A percentile compares a stretch with the other conserved stretches of the same genome.
phyloP scores from a whole-genome alignment of 768 basidiomycete genomes.

The Pulveroboletus ravenelii region DNA sequence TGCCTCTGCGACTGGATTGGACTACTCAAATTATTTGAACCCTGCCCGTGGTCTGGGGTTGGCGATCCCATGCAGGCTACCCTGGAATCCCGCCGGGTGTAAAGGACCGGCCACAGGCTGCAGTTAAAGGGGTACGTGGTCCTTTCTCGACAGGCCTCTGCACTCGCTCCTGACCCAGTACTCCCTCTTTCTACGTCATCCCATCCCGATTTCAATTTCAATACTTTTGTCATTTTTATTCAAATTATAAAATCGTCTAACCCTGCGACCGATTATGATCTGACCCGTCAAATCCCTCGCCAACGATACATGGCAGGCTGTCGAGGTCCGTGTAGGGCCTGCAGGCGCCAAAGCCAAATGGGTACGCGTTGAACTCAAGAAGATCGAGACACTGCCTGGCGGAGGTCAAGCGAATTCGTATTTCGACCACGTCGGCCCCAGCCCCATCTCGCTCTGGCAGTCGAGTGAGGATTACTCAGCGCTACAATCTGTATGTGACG shows the following conservation, averaged over 20 bases:
- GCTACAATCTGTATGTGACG: conserved; percentile 54
- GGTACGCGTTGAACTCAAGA: conserved; percentile 87
- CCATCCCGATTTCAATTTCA: conserved; percentile 2
- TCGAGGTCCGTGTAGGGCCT: conserved; percentile 75
- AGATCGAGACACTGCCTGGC: conserved; percentile 79
- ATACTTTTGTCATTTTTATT: not conserved
- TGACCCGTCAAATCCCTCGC: not conserved
- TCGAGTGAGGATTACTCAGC: conserved; percentile 69
- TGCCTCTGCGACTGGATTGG: not conserved
- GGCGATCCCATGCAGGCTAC: conserved; percentile 49
- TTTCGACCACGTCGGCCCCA: conserved; percentile 76
- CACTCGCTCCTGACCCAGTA: conserved; percentile 1
- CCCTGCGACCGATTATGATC: conserved; percentile 4
- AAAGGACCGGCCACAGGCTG: conserved; percentile 73
- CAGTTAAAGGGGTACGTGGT: conserved; percentile 75
- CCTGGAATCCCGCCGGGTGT: conserved; percentile 83
- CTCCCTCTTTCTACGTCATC: not conserved
- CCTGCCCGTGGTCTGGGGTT: not conserved
- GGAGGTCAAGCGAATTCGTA: conserved; percentile 66
- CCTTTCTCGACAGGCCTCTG: not conserved
- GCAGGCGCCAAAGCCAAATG: conserved; percentile 86
- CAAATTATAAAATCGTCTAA: not conserved
- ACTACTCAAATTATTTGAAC: not conserved
- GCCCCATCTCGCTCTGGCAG: conserved; percentile 81
- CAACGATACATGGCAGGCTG: conserved; percentile 50